Evolutionary conservation across 345 rosid genomes (phyloP), one percentile per base, ranked within the genome.

Genomic region (Populus tremula): DNA sequence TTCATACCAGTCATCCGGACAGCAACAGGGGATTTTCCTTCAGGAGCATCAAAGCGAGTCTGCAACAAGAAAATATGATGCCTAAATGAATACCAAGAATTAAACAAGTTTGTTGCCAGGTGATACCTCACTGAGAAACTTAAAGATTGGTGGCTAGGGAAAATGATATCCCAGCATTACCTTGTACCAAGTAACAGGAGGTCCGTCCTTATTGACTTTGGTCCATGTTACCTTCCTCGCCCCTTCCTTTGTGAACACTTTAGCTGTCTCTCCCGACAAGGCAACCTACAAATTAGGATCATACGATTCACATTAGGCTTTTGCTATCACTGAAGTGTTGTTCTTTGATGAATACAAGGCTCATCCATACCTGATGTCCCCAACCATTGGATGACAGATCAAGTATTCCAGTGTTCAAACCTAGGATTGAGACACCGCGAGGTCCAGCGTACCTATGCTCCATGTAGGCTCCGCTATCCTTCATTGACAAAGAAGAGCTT

Each of bases 381-480:
- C 98, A 95, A 6, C 86, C 86, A 70, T 87, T 84, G 31, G 71
- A 43, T 12, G 93, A 81, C 38, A 95, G 50, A 84, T 95, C 99
- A 41, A 87, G 83, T 7, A 89, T 84, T 80, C 97, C 94, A 0
- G 96, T 90, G 87, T 88, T 90, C 89, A 95, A 84, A 36, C 99
- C 99, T 6, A 87, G 83, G 73, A 91, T 80, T 14, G 87, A 82
- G 12, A 79, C 80, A 6, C 85, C 81, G 16, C 91, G 93, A 72
- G 97, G 98, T 25, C 97, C 98, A 0, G 96, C 94, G 38, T 13
- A 91, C 31, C 93, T 87, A 25, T 83, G 89, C 85, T 95, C 98
- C 94, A 93, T 82, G 78, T 95, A 93, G 76, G 94, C 90, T 85
- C 98, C 98, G 64, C 96, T 91, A 67, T 93, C 99, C 98, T 96